Base-by-base conservation (phyloP, 441 rosid species). In the Eruca vesicaria region DNA sequence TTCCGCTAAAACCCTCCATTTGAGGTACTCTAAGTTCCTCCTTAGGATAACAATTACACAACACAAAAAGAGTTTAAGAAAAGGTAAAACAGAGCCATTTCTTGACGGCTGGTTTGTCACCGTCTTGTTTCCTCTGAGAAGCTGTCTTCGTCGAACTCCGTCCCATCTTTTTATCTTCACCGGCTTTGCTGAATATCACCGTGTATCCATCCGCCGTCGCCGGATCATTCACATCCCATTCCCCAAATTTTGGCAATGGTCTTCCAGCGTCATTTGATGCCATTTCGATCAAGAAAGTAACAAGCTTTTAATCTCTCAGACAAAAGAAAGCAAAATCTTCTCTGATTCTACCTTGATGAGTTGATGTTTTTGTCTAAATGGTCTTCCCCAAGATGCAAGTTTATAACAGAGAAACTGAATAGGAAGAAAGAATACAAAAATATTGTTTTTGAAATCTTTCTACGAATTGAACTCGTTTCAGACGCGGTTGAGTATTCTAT, bases 141-240 rank as follows among this genome's bases (percentile, higher is more conserved):
- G 21, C 23, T 12, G 50, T 60, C 68, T 71, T 73, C 1, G 33
- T 82, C 18, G 81, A 20, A 63, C 77, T 20, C 18, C 52, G 14
- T 7, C 83, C 83, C 0, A 69, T 73, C 78, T 75, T 85, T 77
- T 85, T 86, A 63, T 81, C 87, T 32, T 84, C 85, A 32, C 86
- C 81, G 1, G 85, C 90, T 79, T 80, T 88, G 72, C 68, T 84
- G 55, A 86, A 88, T 63, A 86, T 80, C 45, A 78, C 81, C 4
- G 90, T 82, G 74, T 72, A 84, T 15, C 86, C 83, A 15, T 80
- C 84, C 0, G 85, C 86, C 0, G 86, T 75, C 8, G 89, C 85
- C 0, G 90, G 90, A 75, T 88, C 76, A 52, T 86, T 83, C 63
- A 82, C 87, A 60, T 86, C 89, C 90, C 88, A 84, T 41, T 88